Evolutionary conservation across 148 eudicot genomes (phyloP).

Genomic region (Rhododendron vialii): DNA sequence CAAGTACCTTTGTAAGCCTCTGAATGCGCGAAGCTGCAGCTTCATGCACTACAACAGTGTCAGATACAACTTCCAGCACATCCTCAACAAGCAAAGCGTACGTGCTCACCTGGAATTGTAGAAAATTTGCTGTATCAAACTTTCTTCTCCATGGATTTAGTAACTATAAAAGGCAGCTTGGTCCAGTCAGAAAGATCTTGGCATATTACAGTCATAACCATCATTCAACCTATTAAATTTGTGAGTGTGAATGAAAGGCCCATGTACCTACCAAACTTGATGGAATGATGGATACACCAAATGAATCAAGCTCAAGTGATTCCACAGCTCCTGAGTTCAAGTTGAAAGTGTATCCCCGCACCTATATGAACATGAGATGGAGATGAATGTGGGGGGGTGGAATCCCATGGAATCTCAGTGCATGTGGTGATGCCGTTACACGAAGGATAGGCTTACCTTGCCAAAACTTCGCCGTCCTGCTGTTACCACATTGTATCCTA

Average conservation of each 20-base stretch:
- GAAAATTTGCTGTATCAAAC: neutral
- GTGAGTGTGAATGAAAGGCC: neutral
- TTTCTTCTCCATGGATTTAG: neutral
- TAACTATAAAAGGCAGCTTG: slow-evolving; percentile 4
- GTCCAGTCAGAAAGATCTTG: neutral
- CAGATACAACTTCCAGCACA: slow-evolving; percentile 55
- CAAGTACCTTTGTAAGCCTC: slow-evolving; percentile 65
- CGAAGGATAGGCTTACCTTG: slow-evolving; percentile 36
- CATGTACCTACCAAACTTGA: slow-evolving; percentile 59
- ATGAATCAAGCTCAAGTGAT: slow-evolving; percentile 70
- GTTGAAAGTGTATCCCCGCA: slow-evolving; percentile 66
- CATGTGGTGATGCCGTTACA: neutral
- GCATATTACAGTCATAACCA: neutral
- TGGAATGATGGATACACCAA: slow-evolving; percentile 66
- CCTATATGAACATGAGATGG: slow-evolving; percentile 27
- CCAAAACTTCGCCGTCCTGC: slow-evolving; percentile 44
- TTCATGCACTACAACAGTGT: slow-evolving; percentile 60
- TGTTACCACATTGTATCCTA: slow-evolving; percentile 64
- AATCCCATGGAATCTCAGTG: neutral
- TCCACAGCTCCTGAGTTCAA: slow-evolving; percentile 63
- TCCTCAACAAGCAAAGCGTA: slow-evolving; percentile 58
- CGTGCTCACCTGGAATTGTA: slow-evolving; percentile 60
- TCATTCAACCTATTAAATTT: neutral
- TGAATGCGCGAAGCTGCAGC: slow-evolving; percentile 58
- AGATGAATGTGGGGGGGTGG: neutral